Base-by-base conservation (phyloP, 176 grass and related monocot species). In the Poa annua region DNA sequence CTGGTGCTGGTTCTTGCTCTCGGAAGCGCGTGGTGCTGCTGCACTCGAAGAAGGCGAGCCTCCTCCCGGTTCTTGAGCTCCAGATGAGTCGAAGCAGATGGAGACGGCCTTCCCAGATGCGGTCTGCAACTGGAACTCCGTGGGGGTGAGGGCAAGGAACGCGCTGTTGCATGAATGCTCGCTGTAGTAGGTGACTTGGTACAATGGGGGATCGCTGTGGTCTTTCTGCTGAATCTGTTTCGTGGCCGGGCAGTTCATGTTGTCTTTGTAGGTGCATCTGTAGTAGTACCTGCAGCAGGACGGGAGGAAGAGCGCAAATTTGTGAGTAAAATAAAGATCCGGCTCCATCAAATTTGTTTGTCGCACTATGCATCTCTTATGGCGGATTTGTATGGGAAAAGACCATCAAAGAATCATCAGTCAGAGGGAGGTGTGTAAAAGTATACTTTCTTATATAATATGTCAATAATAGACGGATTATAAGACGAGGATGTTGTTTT, bases 201-300 rank as follows among this genome's bases (percentile, higher is more conserved):
- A 91, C 82, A 91, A 88, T 78, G 89, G 89, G 65, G 89, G 89
- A 45, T 91, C 89, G 35, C 86, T 88, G 73, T 85, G 66, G 74
- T 91, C 86, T 54, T 91, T 87, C 86, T 91, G 89, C 82, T 91
- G 89, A 69, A 91, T 80, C 82, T 91, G 89, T n/a, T 91, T 91
- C 53, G 86, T 91, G 0, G 89, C 89, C 19, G 81, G 85, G 82
- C 89, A 91, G 34, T 85, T 88, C 82, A 85, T 87, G 78, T 91
- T 88, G 65, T 88, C 89, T 32, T 88, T 91, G 66, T 91, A 91
- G 81, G 89, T 88, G 86, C 89, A 91, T 70, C 89, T 88, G 86
- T 91, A 91, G 55, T 91, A 91, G 32, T 88, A 91, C 73, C 89
- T 91, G 85, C 74, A 61, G n/a, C 3, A 1, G 42, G 25, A 38